Evolutionary conservation across 192 early-diverging fungal genomes (phyloP).

Genomic region (Coemansia sp.): DNA sequence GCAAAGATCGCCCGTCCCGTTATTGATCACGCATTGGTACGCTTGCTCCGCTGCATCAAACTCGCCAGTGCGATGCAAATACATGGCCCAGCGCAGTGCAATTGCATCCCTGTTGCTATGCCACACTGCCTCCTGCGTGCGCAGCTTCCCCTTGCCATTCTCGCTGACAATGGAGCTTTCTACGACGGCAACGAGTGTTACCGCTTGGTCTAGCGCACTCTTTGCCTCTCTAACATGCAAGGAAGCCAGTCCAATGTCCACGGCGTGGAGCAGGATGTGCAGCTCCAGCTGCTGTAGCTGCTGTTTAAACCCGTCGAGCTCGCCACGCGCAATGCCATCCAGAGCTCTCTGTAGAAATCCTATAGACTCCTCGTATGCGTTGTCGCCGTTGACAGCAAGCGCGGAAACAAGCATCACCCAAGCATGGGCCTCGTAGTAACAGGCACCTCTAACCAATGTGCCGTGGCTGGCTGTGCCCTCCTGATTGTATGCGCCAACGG

Average conservation of each 20-base stretch:
- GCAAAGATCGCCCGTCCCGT: conserved; percentile 15
- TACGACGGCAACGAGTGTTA: conserved; percentile 12
- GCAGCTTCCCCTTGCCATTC: not conserved
- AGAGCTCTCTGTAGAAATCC: conserved; percentile 37
- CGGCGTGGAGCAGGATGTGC: conserved; percentile 25
- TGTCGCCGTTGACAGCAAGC: conserved; percentile 15
- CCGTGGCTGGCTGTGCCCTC: not conserved
- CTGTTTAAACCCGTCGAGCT: conserved; percentile 15
- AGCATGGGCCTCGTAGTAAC: conserved; percentile 48
- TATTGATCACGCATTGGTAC: conserved; percentile 29
- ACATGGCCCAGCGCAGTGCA: conserved; percentile 49
- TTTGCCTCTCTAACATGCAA: conserved; percentile 31
- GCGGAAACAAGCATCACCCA: conserved; percentile 50
- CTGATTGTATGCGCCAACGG: conserved; percentile 1
- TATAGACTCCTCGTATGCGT: conserved; percentile 21
- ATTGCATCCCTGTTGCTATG: conserved; percentile 26
- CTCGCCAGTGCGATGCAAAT: conserved; percentile 37
- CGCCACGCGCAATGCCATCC: conserved; percentile 41
- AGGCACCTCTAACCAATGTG: conserved; percentile 18
- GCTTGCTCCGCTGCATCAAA: conserved; percentile 28
- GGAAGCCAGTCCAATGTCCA: conserved; percentile 19
- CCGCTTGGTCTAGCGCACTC: conserved; percentile 22
- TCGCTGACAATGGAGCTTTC: not conserved
- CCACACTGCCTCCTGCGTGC: conserved; percentile 20
- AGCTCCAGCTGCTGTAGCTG: conserved; percentile 30